Percentiles rank a stretch among this genome's conserved stretches.
These are phyloP conservation scores for Lantana camara DNA, from an alignment of 257 asterid species.

Conservation along the genomic window DNA sequence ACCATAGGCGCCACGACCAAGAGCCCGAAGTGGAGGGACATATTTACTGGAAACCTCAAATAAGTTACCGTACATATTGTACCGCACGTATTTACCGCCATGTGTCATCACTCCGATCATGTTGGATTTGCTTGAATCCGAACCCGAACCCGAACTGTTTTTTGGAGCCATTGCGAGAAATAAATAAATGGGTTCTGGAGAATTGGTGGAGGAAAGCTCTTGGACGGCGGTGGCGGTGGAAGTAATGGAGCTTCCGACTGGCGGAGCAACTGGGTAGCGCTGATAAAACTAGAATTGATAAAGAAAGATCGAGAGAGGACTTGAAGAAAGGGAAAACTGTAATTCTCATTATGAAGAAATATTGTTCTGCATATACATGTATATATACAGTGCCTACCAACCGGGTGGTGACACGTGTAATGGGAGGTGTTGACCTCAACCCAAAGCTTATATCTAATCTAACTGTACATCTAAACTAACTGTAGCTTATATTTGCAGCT, in stretches of 20 bases:
- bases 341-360: no score
- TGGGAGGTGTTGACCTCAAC: no score
- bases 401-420: no score
- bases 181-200: neutral
- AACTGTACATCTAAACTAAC: no score
- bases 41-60: slow-evolving; percentile 74
- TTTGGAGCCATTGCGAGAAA: slow-evolving; percentile 42
- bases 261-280: neutral
- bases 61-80: slow-evolving; percentile 71
- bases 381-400: no score
- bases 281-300: no score
- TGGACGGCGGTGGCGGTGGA: slow-evolving; percentile 22
- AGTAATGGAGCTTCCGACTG: no score
- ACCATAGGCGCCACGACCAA: slow-evolving; percentile 95
- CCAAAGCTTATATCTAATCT: no score
- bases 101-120: slow-evolving; percentile 58
- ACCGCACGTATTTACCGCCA: slow-evolving; percentile 70
- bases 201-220: slow-evolving; percentile 22
- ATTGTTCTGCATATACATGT: no score
- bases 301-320: no score
- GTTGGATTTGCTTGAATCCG: slow-evolving; percentile 35
- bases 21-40: slow-evolving; percentile 82
- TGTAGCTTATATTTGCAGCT: no score
- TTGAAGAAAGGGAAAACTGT: no score
- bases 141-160: slow-evolving; percentile 22